These are phyloP conservation scores for Vitis hybrid DNA, from an alignment of 177 flowering plant genomes.

Conservation along the genomic window DNA sequence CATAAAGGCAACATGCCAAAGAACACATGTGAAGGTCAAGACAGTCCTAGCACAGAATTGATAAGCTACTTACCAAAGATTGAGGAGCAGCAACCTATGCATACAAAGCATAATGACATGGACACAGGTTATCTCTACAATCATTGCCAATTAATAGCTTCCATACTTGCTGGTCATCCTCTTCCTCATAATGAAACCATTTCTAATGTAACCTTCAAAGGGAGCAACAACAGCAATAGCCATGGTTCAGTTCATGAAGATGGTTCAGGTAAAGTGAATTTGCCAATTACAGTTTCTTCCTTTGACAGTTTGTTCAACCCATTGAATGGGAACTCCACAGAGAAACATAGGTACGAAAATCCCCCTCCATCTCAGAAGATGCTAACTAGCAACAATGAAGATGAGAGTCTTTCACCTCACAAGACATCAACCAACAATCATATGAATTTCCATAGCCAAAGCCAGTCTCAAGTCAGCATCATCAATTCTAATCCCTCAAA, in stretches of 20 bases:
- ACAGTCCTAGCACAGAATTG: conserved; percentile 14
- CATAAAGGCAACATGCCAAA: conserved; percentile 35
- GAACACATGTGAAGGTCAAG: conserved; percentile 20
- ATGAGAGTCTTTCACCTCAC: conserved; percentile 2
- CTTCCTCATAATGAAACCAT: conserved; percentile 18
- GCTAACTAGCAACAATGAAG: background rate
- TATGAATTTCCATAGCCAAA: conserved; percentile 14
- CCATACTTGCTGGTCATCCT: conserved; percentile 28
- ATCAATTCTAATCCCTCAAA: conserved; percentile 13
- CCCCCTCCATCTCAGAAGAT: conserved; percentile 5
- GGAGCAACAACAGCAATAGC: conserved; percentile 12
- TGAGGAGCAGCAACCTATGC: conserved; percentile 17
- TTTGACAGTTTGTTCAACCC: conserved; percentile 20
- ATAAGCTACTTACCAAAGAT: conserved; percentile 11
- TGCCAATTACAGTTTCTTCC: conserved; percentile 17
- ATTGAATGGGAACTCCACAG: conserved; percentile 16
- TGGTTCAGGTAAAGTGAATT: conserved; percentile 9
- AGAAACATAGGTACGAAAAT: conserved; percentile 8
- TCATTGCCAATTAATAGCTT: conserved; percentile 35
- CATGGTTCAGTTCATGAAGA: conserved; percentile 16
- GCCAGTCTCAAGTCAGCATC: conserved; percentile 7
- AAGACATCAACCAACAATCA: background rate
- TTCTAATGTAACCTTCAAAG: conserved; percentile 20
- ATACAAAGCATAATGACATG: conserved; percentile 11
- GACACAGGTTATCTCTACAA: conserved; percentile 24